Evolutionary conservation across 2,329 filamentous ascomycete species (phyloP).

Genomic region (Amphichorda felina): DNA sequence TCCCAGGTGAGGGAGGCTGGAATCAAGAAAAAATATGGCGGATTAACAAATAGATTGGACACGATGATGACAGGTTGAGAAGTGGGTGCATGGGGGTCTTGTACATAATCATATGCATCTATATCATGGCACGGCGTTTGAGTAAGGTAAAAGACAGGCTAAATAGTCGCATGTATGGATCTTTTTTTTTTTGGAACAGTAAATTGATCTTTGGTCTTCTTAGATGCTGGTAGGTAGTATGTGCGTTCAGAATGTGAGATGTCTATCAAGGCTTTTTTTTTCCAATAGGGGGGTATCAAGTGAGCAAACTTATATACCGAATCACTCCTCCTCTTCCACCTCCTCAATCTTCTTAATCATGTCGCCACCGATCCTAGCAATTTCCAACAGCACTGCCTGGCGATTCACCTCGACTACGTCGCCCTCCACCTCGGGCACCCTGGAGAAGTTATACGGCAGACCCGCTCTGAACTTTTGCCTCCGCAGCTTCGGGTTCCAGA

Average conservation of each 20-base stretch:
- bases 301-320: neutral
- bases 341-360: conserved; percentile 57
- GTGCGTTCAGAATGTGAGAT: neutral
- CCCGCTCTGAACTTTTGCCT: conserved; percentile 57
- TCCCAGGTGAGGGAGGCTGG: conserved; percentile 17
- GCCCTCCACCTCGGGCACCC: conserved; percentile 19
- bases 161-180: neutral
- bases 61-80: neutral
- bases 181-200: neutral
- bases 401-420: conserved; percentile 52
- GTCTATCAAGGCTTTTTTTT: neutral
- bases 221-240: neutral
- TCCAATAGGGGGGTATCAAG: neutral
- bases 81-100: neutral
- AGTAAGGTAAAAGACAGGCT: neutral
- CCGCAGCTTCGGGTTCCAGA: conserved; percentile 46
- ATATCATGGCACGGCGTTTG: conserved; percentile 11
- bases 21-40: neutral
- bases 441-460: conserved; percentile 47
- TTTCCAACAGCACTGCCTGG: conserved; percentile 57
- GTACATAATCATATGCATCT: neutral
- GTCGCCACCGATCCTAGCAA: conserved; percentile 54
- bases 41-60: neutral
- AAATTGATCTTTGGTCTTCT: neutral
- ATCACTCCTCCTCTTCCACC: conserved; percentile 8